phyloP scores from a whole-genome alignment of 139 green algal species.

The Prasinococcaceae sp. region DNA sequence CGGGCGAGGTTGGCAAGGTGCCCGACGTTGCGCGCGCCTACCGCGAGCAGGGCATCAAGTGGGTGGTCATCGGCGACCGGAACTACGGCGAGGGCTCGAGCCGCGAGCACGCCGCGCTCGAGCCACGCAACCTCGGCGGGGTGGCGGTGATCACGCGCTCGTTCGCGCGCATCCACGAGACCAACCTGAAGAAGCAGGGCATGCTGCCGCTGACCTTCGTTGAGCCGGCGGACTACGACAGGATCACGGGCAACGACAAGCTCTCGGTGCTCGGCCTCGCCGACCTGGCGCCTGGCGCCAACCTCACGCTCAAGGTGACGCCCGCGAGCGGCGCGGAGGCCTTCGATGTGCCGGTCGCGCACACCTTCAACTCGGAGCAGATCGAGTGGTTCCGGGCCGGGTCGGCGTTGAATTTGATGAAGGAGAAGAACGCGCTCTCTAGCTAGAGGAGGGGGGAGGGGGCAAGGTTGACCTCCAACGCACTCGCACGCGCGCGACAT shows the following conservation, averaged over 20 bases:
- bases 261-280: neutral
- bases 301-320: too few species aligned
- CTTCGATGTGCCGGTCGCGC: neutral
- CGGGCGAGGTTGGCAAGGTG: neutral
- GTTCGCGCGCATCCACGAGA: slow-evolving; percentile 2
- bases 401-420: neutral
- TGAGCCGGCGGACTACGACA: neutral
- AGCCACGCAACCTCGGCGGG: neutral
- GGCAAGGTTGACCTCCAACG: too few species aligned
- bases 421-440: neutral
- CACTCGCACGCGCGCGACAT: too few species aligned
- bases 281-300: too few species aligned
- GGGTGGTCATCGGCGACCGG: neutral
- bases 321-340: neutral
- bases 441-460: too few species aligned
- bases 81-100: slow-evolving; percentile 1
- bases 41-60: neutral
- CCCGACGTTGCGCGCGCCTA: neutral
- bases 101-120: slow-evolving; percentile 2
- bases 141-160: neutral
- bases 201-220: slow-evolving; percentile 1
- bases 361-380: slow-evolving; percentile 2
- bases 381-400: neutral
- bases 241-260: neutral
- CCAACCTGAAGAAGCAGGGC: slow-evolving; percentile 4